Evolutionary conservation across 768 basidiomycete genomes (phyloP).

Genomic region (Leccinum boreale): DNA sequence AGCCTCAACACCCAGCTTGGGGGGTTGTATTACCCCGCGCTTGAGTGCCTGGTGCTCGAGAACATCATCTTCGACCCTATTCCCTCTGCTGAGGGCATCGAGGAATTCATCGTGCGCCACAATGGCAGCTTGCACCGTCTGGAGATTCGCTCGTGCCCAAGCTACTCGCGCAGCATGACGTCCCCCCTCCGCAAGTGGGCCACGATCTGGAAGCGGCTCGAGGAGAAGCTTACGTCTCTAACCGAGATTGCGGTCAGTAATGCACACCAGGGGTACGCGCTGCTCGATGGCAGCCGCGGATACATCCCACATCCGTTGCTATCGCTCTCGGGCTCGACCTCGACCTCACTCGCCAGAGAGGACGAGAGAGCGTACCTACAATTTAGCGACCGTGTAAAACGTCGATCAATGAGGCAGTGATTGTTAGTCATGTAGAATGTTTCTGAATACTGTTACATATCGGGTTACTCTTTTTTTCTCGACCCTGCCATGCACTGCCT

Average conservation of each 20-base stretch:
- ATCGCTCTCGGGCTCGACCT: neutral
- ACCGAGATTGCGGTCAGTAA: constrained; percentile 19
- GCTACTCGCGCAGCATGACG: constrained; percentile 15
- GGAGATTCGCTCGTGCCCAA: constrained; percentile 25
- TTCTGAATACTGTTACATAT: too few relatives aligned
- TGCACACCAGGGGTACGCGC: constrained; percentile 18
- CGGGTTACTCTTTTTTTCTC: too few relatives aligned
- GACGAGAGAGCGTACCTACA: constrained; percentile 10
- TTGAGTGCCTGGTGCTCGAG: constrained; percentile 26
- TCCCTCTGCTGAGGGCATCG: constrained; percentile 19
- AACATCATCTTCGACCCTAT: constrained; percentile 28
- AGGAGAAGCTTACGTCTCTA: constrained; percentile 20
- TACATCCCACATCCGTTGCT: constrained; percentile 20
- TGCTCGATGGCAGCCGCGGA: constrained; percentile 20
- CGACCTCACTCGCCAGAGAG: constrained; percentile 1
- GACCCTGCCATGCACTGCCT: too few relatives aligned
- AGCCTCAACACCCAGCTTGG: constrained; percentile 19
- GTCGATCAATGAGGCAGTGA: neutral
- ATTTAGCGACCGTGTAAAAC: constrained; percentile 12
- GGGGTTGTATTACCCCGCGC: constrained; percentile 22
- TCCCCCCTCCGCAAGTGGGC: constrained; percentile 23
- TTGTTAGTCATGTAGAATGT: too few relatives aligned
- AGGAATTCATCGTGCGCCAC: constrained; percentile 31
- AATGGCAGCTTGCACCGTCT: constrained; percentile 22
- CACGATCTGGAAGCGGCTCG: constrained; percentile 26